phyloP scores from a whole-genome alignment of 345 rosid genomes.

The Acer campestre region DNA sequence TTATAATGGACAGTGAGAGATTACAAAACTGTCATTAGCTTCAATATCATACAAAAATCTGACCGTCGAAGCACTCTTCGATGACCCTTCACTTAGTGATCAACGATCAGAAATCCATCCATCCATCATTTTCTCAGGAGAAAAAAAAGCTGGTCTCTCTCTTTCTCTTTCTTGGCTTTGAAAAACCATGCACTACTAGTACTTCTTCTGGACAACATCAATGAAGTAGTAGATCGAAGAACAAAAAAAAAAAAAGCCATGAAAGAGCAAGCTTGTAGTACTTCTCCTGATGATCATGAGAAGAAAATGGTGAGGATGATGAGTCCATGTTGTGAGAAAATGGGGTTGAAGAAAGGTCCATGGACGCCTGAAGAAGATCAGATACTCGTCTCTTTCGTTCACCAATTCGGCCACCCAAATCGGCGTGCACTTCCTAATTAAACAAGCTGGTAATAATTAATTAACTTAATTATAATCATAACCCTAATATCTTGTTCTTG shows the following conservation, averaged over 20 bases:
- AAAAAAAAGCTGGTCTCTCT: background rate
- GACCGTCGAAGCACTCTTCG: constrained; percentile 9
- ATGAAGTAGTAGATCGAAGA: background rate
- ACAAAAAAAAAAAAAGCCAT: background rate
- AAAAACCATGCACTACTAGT: constrained; percentile 17
- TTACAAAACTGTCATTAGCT: constrained; percentile 2
- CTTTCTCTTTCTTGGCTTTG: constrained; percentile 2
- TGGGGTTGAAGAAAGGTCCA: constrained; percentile 51
- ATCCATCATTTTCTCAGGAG: background rate
- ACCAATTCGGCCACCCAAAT: constrained; percentile 40
- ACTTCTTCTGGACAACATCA: background rate
- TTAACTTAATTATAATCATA: background rate
- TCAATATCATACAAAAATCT: background rate
- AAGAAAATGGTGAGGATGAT: constrained; percentile 34
- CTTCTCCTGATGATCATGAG: background rate
- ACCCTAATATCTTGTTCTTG: no score
- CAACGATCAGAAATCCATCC: constrained; percentile 3
- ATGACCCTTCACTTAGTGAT: constrained; percentile 11
- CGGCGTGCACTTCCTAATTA: constrained; percentile 58
- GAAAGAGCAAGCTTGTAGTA: background rate
- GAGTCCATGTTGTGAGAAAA: constrained; percentile 44
- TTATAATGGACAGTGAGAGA: background rate
- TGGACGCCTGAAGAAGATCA: constrained; percentile 57
- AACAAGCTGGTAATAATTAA: constrained; percentile 41
- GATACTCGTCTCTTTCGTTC: constrained; percentile 35